Conservation (phyloP, 768 basidiomycete genomes). For the Hygrophorus pudorinus region DNA sequence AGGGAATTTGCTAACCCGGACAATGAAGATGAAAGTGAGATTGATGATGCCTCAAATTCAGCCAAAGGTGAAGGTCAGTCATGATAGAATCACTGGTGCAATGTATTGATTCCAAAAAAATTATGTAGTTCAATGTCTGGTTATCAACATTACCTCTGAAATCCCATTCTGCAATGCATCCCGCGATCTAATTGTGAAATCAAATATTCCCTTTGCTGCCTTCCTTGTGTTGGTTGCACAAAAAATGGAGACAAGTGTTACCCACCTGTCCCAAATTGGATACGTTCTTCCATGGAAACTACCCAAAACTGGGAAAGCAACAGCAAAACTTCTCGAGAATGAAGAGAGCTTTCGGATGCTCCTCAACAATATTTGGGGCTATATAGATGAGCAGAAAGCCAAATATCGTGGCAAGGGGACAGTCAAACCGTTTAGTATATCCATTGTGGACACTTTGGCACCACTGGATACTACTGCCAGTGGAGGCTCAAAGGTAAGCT, state of each 20-base stretch:
- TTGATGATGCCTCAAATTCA: not conserved
- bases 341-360: slow-evolving; percentile 8
- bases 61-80: not conserved
- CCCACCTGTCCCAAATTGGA: slow-evolving; percentile 9
- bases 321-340: slow-evolving; percentile 14
- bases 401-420: not conserved
- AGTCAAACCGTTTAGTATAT: slow-evolving; percentile 1
- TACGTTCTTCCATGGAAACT: slow-evolving; percentile 12
- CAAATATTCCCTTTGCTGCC: not conserved
- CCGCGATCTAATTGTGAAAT: not conserved
- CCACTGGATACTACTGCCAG: not conserved
- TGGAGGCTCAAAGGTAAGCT: not conserved
- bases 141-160: slow-evolving; percentile 2
- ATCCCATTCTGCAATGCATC: slow-evolving; percentile 1
- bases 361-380: slow-evolving; percentile 5
- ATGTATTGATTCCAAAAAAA: not conserved
- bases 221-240: not conserved
- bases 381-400: slow-evolving; percentile 4
- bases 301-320: slow-evolving; percentile 11
- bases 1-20: too few species aligned
- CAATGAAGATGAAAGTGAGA: not conserved
- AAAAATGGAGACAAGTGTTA: slow-evolving; percentile 5
- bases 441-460: slow-evolving; percentile 2
- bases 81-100: not conserved
- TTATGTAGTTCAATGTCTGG: not conserved